Evolutionary conservation across 1,284 basidiomycete species (phyloP), one percentile per base, ranked within the genome.

Genomic region (Testicularia cyperi): DNA sequence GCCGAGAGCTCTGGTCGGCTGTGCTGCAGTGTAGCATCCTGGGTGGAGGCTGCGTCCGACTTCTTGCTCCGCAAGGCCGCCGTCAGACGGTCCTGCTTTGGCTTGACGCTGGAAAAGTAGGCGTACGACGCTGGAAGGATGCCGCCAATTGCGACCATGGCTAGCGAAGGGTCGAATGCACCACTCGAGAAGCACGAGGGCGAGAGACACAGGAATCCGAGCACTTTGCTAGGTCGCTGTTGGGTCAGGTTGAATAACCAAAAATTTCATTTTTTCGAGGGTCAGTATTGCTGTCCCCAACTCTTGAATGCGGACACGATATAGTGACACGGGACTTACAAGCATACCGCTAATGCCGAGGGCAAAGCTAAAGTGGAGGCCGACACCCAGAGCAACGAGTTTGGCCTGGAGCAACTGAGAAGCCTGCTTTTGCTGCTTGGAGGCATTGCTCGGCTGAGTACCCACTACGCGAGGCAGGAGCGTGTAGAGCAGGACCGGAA

Each of bases 161-260:
- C 74, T 6, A 81, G 75, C 0, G 77, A 78, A 5, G 80, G 80
- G 51, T 81, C 80, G 69, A 78, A 80, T 0, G 41, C 36, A 15
- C 65, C 64, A 10, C 23, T 21, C 19, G 14, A 33, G 25, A 44
- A 29, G 20, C 42, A 20, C 0, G 33, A 8, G 8, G 62, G 42
- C 1, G 65, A 58, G 25, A 67, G 38, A 31, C 47, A 38, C 24
- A 70, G 64, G 51, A 72, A 73, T 3, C 49, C 44, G 18, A 67
- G 43, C 33, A 73, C 70, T 37, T 64, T 72, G 15, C 46, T 58
- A 2, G 70, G 68, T n/a, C 56, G 33, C n/a, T 46, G 25, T 14
- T n/a, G n/a, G n/a, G n/a, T n/a, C n/a, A n/a, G n/a, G n/a, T n/a
- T n/a, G n/a, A n/a, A n/a, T n/a, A n/a, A n/a, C n/a, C n/a, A n/a